Conservation (phyloP, 306 rosid genomes). For the Acacia confusa region DNA sequence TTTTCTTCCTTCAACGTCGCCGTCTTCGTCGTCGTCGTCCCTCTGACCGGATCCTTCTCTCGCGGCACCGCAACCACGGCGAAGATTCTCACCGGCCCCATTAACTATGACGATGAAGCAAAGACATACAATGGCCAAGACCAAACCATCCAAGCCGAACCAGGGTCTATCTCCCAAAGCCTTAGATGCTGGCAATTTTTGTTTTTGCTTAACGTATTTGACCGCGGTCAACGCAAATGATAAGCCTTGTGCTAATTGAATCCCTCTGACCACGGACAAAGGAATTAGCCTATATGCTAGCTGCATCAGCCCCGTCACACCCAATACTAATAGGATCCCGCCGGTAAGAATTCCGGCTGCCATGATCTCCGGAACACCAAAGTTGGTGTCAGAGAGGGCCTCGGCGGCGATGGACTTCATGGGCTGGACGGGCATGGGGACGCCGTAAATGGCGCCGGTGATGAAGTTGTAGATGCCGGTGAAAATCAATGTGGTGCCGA, state of each 20-base stretch:
- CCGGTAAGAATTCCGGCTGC: conserved; percentile 78
- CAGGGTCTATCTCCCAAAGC: conserved; percentile 45
- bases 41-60: neutral
- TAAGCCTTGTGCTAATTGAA: conserved; percentile 76
- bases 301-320: conserved; percentile 63
- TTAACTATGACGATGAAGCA: conserved; percentile 56
- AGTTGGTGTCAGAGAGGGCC: conserved; percentile 53
- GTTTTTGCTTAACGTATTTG: conserved; percentile 52
- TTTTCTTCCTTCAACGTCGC: neutral
- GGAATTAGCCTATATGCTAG: conserved; percentile 62
- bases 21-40: neutral
- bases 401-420: conserved; percentile 80
- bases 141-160: conserved; percentile 75
- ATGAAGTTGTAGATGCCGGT: conserved; percentile 66
- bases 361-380: conserved; percentile 68
- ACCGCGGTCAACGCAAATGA: conserved; percentile 70
- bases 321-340: conserved; percentile 45
- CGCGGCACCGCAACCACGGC: neutral
- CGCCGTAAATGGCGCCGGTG: conserved; percentile 73
- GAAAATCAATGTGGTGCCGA: conserved; percentile 80
- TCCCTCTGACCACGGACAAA: conserved; percentile 62
- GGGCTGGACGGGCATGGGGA: conserved; percentile 90
- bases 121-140: conserved; percentile 55
- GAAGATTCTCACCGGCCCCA: conserved; percentile 60
- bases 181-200: conserved; percentile 53